Conservation (phyloP, 768 basidiomycete species). For the Strobilomyces confusus region DNA sequence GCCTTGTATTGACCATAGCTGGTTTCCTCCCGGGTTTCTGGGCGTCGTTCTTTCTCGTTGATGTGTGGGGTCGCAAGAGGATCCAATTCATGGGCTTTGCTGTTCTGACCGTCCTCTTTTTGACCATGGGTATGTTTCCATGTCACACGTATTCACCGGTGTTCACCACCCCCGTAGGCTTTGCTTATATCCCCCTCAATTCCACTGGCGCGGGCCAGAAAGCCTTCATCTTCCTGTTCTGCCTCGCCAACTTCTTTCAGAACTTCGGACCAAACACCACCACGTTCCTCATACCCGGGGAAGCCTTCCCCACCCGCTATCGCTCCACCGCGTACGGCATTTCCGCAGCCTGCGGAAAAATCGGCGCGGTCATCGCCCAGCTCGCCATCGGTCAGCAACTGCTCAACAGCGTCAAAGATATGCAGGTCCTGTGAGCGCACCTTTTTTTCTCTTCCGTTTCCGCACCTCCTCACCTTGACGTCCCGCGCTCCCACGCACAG, state of each 20-base stretch:
- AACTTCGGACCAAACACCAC: constrained; percentile 41
- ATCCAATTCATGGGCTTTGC: constrained; percentile 75
- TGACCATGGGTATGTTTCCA: constrained; percentile 57
- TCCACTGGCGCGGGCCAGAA: constrained; percentile 47
- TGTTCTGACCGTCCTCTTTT: constrained; percentile 60
- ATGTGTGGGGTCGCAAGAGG: constrained; percentile 67
- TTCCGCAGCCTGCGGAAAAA: constrained; percentile 68
- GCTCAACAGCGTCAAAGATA: constrained; percentile 50
- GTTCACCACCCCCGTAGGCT: constrained; percentile 38
- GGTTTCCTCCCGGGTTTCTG: constrained; percentile 51
- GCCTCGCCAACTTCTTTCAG: constrained; percentile 16
- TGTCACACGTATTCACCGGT: not conserved
- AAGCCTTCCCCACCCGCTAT: constrained; percentile 76
- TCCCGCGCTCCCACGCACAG: constrained; percentile 28
- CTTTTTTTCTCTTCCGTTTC: not conserved
- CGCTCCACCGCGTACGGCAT: constrained; percentile 74
- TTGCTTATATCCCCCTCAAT: constrained; percentile 57
- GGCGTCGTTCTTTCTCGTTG: constrained; percentile 60
- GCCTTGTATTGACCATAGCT: constrained; percentile 13
- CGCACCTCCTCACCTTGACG: constrained; percentile 1
- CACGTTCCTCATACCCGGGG: constrained; percentile 74
- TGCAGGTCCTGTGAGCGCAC: constrained; percentile 60
- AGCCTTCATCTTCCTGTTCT: constrained; percentile 40
- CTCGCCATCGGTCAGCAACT: constrained; percentile 64
- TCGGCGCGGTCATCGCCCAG: constrained; percentile 74